Conservation (phyloP, 257 asterid genomes). For the Solanum sejunctum region DNA sequence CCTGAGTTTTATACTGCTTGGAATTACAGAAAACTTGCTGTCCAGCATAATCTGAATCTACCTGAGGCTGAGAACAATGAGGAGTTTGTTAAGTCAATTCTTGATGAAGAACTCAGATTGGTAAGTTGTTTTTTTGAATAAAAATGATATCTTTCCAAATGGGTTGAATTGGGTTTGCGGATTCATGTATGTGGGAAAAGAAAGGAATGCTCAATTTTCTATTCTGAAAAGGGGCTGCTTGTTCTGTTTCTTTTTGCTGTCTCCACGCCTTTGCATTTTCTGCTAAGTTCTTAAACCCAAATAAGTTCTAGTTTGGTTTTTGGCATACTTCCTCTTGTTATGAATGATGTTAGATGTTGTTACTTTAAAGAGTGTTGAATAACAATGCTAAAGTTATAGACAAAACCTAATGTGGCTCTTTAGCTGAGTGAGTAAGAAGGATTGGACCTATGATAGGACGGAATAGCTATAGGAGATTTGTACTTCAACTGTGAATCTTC, state of each 20-base stretch:
- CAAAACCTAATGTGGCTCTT: neutral
- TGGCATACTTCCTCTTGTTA: neutral
- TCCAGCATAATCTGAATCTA: conserved; percentile 35
- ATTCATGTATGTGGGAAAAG: neutral
- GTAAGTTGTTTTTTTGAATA: conserved; percentile 26
- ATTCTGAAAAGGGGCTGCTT: neutral
- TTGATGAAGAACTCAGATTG: conserved; percentile 62
- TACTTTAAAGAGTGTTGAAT: neutral
- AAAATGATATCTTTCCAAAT: neutral
- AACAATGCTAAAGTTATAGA: neutral
- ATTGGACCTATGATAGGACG: neutral
- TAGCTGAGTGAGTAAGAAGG: neutral
- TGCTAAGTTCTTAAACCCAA: neutral
- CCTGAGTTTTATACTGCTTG: conserved; percentile 90
- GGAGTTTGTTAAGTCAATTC: conserved; percentile 30
- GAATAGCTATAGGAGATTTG: neutral
- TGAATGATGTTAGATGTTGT: neutral
- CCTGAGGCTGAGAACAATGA: conserved; percentile 21
- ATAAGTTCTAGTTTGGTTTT: neutral
- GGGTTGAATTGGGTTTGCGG: neutral
- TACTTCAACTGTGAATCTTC: neutral
- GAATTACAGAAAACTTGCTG: conserved; percentile 84
- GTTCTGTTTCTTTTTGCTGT: neutral
- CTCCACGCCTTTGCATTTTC: neutral
- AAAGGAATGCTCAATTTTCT: neutral